These are phyloP conservation scores for Amesomyces nigricolor DNA, from an alignment of 2,329 filamentous ascomycete species.

Conservation along the genomic window DNA sequence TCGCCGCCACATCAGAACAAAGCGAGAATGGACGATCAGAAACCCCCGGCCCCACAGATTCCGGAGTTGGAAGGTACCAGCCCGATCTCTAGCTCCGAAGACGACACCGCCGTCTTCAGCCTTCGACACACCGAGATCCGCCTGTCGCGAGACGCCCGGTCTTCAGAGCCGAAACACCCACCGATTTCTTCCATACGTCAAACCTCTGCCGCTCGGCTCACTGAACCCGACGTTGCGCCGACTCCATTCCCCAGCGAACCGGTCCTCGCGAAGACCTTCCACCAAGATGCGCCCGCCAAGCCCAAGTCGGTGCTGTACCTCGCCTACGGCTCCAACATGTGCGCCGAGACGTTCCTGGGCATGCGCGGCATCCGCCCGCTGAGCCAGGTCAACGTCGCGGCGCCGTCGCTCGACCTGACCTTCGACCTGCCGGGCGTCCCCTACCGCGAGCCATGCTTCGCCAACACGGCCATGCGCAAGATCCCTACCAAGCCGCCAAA, in stretches of 20 bases:
- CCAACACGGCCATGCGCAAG: constrained; percentile 65
- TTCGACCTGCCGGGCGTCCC: constrained; percentile 84
- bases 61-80: neutral
- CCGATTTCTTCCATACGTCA: constrained; percentile 30
- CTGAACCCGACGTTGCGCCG: constrained; percentile 26
- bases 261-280: constrained; percentile 23
- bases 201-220: constrained; percentile 37
- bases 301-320: constrained; percentile 63
- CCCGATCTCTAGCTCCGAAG: constrained; percentile 3
- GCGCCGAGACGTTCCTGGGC: constrained; percentile 71
- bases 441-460: constrained; percentile 88
- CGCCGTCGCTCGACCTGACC: constrained; percentile 69
- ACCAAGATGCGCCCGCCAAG: constrained; percentile 25
- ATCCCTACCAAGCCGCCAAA: constrained; percentile 34
- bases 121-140: constrained; percentile 18
- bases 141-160: constrained; percentile 14
- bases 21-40: constrained; percentile 1
- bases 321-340: constrained; percentile 89
- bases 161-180: constrained; percentile 17
- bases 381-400: constrained; percentile 73
- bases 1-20: neutral
- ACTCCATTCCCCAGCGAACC: constrained; percentile 20
- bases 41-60: neutral
- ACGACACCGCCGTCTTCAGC: constrained; percentile 17
- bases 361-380: constrained; percentile 73